Base-by-base conservation (phyloP, 2,329 filamentous ascomycete species). In the Lachnellula suecica region DNA sequence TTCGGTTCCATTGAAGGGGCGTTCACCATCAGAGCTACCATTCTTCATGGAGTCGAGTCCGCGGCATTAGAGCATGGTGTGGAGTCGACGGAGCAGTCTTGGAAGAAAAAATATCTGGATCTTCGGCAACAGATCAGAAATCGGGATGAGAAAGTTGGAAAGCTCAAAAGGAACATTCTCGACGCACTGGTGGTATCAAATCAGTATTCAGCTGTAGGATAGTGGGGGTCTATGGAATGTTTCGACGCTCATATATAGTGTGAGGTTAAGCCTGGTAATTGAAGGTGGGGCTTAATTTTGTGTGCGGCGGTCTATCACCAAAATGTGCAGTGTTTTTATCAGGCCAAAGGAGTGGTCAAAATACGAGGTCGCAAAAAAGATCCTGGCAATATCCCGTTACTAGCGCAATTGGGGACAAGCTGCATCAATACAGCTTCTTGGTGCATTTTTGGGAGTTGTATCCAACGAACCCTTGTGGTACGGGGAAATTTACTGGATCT, bases 71-170 rank as follows among this genome's bases (percentile, higher is more conserved):
- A 43, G 45, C 59, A 17, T 23, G 55, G 35, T 9, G 47, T 44
- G 3, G 64, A 60, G 17, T 58, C 50, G 13, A 54, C 53, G 17
- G 62, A 62, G 17, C 59, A 59, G 20, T 60, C 73, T 44, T 81
- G 80, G 80, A 75, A 79, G 64, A 67, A 67, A 44, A 79, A 74
- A 54, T 84, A 84, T 58, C 71, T 71, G 40, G 77, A 82, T 49
- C 72, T 88, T 59, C 77, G 86, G 63, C 78, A 78, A 38, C 76
- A 78, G 56, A 76, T 88, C 61, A 77, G 76, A 63, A 78, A 81
- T 53, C 77, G 78, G 53, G 83, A 87, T 60, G 76, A 77, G 59
- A 75, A 78, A 59, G 67, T 81, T 47, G 63, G 66, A 48, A 68
- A 71, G 37, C 61, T 82, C 51, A 74, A 72, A 59, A 68, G 66